Conservation (phyloP, 805 yeast genomes). For the Saccharomyces cerevisiae region DNA sequence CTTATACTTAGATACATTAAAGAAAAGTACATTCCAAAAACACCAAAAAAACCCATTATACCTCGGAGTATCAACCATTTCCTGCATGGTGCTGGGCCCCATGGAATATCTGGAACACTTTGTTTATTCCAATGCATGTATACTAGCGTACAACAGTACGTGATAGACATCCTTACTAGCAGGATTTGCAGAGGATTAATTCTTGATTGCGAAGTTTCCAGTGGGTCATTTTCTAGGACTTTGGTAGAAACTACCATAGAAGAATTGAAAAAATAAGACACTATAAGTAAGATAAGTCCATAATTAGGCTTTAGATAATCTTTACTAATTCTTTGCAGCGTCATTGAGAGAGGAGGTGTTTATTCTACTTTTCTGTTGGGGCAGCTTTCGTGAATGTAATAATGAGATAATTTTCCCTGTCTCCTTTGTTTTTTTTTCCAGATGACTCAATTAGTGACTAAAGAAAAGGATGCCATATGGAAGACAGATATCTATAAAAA, state of each 20-base stretch:
- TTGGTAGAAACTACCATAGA: conserved; percentile 69
- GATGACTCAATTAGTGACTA: not conserved
- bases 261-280: conserved; percentile 65
- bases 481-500: not conserved
- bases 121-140: conserved; percentile 42
- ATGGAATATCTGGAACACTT: conserved; percentile 49
- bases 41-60: conserved; percentile 65
- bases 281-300: conserved; percentile 52
- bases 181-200: conserved; percentile 72
- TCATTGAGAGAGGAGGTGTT: not conserved
- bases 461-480: not conserved
- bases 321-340: not conserved
- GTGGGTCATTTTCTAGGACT: conserved; percentile 54
- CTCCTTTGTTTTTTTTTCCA: not conserved
- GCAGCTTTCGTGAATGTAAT: not conserved
- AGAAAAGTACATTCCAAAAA: conserved; percentile 66
- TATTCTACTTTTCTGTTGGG: not conserved
- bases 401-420: not conserved
- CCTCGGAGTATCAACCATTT: conserved; percentile 53
- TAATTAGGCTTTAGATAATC: conserved; percentile 30
- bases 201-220: conserved; percentile 34
- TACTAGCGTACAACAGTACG: conserved; percentile 47
- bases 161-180: conserved; percentile 65
- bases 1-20: conserved; percentile 63
- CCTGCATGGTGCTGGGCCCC: conserved; percentile 57